Evolutionary conservation across 2,329 filamentous ascomycete species (phyloP), one percentile per base, ranked within the genome.

Genomic region (Epichloe sibirici): DNA sequence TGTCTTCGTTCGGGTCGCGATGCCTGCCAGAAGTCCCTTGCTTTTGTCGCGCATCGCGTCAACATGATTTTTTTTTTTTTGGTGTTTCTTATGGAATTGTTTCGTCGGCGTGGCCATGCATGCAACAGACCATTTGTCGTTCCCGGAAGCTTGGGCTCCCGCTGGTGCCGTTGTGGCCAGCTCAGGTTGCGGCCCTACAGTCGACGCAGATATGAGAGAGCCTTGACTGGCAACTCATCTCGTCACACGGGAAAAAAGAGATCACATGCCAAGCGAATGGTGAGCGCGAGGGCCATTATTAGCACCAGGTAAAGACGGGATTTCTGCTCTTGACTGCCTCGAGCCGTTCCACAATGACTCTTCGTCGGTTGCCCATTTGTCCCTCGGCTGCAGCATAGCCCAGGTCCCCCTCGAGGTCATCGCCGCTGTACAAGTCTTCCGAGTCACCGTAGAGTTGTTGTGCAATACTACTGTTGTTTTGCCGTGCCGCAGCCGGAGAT

Each of bases 251-350:
- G 9, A 3, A 5, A 12, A 5, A n/a, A 38, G 6, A 7, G 4
- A n/a, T 12, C 37, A 9, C 15, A n/a, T 13, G 2, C 37, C 37
- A 38, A 38, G 37, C 37, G 1, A 38, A 5, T 4, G 37, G 11
- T 43, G 40, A 11, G 23, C 21, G n/a, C 11, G 11, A 21, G 6
- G 13, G 13, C 25, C 25, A 21, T 25, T 7, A 21, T 48, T 31
- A 97, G 74, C 93, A 98, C 88, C 93, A 98, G 45, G 88, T 95
- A 69, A 98, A 98, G 35, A 98, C 90, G 2, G 93, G 93, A 65
- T 95, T 94, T 66, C 86, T 86, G 65, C 84, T 88, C 76, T 97
- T 97, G 56, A 98, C 93, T 55, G 91, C 87, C 74, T 98, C 93
- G 54, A 98, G 72, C 57, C 93, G 78, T 74, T 98, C 93, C 47